Conservation (phyloP, 2,329 filamentous ascomycete genomes). For the Aspergillus neoniger region DNA sequence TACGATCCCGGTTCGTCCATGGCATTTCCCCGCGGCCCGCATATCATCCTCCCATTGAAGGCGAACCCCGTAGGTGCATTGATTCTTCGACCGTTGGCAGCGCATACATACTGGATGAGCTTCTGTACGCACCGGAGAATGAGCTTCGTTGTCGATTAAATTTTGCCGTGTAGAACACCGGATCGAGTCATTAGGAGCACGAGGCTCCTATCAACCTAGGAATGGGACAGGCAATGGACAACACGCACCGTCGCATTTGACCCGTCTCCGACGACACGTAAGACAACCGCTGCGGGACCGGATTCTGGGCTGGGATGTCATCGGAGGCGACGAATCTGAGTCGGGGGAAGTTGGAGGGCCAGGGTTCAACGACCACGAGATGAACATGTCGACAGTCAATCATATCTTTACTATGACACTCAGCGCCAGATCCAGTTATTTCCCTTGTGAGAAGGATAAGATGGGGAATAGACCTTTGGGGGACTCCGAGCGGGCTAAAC, state of each 20-base stretch:
- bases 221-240: not conserved
- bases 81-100: constrained; percentile 7
- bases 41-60: constrained; percentile 13
- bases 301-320: not conserved
- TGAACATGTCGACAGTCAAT: not conserved
- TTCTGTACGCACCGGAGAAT: not conserved
- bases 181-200: no score
- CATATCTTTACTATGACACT: not conserved
- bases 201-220: not conserved
- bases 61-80: constrained; percentile 4
- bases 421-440: not conserved
- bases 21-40: constrained; percentile 10
- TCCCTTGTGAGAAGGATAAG: not conserved
- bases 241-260: constrained; percentile 11
- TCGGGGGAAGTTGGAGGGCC: not conserved
- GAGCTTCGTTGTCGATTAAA: not conserved
- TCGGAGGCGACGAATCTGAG: not conserved
- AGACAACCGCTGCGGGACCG: constrained; percentile 9
- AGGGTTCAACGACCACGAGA: constrained; percentile 6
- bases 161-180: not conserved
- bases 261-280: constrained; percentile 11
- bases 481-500: not conserved
- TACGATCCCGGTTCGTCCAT: constrained; percentile 8
- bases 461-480: not conserved
- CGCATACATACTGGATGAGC: constrained; percentile 8